Conservation (phyloP, 2,329 filamentous ascomycete species). For the Seiridium cupressi region DNA sequence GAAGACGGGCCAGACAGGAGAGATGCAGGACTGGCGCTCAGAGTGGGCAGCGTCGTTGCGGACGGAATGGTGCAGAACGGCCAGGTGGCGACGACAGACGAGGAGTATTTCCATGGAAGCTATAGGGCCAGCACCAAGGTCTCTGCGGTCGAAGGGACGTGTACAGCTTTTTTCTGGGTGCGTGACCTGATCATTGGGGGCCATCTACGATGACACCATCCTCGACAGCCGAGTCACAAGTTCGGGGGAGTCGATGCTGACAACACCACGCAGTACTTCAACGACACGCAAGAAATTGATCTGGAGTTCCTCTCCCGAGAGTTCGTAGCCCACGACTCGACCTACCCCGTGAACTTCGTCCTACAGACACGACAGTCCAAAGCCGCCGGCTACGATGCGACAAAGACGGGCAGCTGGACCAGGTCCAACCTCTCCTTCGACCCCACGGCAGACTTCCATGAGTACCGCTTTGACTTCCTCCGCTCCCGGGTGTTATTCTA, state of each 20-base stretch:
- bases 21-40: conserved; percentile 54
- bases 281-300: conserved; percentile 78
- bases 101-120: conserved; percentile 67
- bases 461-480: conserved; percentile 77
- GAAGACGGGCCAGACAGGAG: conserved; percentile 42
- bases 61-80: conserved; percentile 57
- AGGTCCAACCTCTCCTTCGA: conserved; percentile 62
- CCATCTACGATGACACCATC: too few relatives aligned
- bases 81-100: conserved; percentile 60
- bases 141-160: conserved; percentile 62
- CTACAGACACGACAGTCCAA: conserved; percentile 65
- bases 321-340: conserved; percentile 48
- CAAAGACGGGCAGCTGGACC: conserved; percentile 55
- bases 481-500: conserved; percentile 64
- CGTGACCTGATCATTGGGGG: conserved; percentile 13
- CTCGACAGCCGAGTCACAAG: too few relatives aligned
- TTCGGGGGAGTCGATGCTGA: too few relatives aligned
- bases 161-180: conserved; percentile 79
- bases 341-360: conserved; percentile 70
- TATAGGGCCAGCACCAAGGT: conserved; percentile 68
- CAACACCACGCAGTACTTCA: conserved; percentile 59
- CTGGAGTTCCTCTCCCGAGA: conserved; percentile 74
- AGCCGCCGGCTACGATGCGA: conserved; percentile 60
- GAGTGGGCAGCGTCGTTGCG: conserved; percentile 44
- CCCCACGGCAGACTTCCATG: conserved; percentile 65